Evolutionary conservation across 1,284 basidiomycete species (phyloP), one percentile per base, ranked within the genome.

Genomic region (Ustilago hordei): DNA sequence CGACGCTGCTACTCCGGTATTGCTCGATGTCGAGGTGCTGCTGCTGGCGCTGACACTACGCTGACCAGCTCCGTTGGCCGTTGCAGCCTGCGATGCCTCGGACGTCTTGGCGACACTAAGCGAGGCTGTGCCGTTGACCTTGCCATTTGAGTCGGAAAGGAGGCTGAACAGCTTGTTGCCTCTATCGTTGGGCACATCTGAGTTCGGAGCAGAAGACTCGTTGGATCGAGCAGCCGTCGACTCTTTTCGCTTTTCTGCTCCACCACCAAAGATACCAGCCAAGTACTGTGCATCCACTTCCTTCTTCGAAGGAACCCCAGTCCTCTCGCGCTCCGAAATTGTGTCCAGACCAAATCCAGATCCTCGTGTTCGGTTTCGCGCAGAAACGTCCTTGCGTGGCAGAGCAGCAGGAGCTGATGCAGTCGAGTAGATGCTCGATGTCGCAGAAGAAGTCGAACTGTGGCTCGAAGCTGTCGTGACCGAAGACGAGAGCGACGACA

Each of bases 251-350:
- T 64, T 75, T 39, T 48, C 45, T 54, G 45, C 31, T 19, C 60
- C 74, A 19, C 79, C 79, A 50, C 79, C 79, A 66, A 81, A 81
- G 66, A 81, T 80, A 17, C 63, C 75, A 19, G 79, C 79, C 31
- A 81, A 47, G 23, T 81, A 81, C 53, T 70, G 78, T 13, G 79
- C 79, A 50, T 81, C 79, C 34, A 81, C 64, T 31, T 79, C 68
- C 34, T 73, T 75, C 64, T 70, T 71, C 32, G 41, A 15, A 9
- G 63, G 55, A 34, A 48, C 55, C 12, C 63, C 54, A 6, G 72
- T 50, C 60, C 47, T 68, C 19, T 71, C 70, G 54, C 78, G 67
- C 60, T 78, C 78, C 57, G 72, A 71, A 36, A 80, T 78, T 19
- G 72, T 75, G 39, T 74, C 78, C 56, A 80, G 70, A 13, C 76